Evolutionary conservation across 352 stramenopile species (phyloP), one percentile per base, ranked within the genome.

Genomic region (Phytophthora litchii): DNA sequence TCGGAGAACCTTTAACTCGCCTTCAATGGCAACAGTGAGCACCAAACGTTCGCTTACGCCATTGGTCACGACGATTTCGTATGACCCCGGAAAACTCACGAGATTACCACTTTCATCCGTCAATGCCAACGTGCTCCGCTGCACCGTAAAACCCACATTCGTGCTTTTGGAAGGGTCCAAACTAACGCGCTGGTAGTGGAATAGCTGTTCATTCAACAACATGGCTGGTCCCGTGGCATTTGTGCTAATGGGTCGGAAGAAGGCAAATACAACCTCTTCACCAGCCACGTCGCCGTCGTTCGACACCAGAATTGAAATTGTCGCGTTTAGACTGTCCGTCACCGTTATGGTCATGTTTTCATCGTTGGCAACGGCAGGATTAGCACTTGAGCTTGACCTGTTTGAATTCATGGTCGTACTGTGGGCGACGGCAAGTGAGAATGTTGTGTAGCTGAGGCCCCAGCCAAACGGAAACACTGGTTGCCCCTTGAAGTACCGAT

Each of bases 361-460:
- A 27, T 27, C 23, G 23, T 27, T 27, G 23, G 3, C 23, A 2
- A 37, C 29, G 12, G 1, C 37, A 21, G 19, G 16, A 9, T 5
- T 29, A 11, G 38, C 42, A 25, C 37, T 34, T 6, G 38, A 59
- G 13, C n/a, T 34, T 34, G 38, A 12, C n/a, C 5, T 3, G 23
- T 27, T 54, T 16, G 47, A 12, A 19, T 17, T n/a, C 44, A 25
- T 29, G 16, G 45, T 12, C 8, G 45, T 60, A 34, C 41, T 25
- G 27, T 36, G 47, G 13, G 57, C 27, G 8, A 42, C 3, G 1
- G 67, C 56, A 27, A 89, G 32, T 6, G 54, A 62, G 42, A 96
- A 96, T 12, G 40, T 84, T 3, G 90, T 94, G 73, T 97, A 97
- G 53, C 80, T 94, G 44, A 97, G 70, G 5, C 91, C 91, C 49